phyloP scores from a whole-genome alignment of 164 flowering plant species.

The Sedum album region DNA sequence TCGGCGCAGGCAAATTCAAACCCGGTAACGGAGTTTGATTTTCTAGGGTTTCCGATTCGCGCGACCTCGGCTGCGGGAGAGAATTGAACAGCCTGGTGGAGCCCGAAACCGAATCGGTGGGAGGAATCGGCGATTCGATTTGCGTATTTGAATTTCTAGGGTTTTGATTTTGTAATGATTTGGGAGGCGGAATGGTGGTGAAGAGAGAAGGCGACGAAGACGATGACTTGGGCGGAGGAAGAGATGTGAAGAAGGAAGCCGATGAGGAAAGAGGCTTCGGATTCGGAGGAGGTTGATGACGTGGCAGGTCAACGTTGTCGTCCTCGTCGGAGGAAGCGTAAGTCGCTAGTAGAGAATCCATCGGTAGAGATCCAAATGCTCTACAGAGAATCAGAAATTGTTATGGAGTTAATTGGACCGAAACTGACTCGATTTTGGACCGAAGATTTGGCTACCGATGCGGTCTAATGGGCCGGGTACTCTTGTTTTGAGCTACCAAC shows the following conservation, averaged over 20 bases:
- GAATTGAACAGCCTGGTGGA: neutral
- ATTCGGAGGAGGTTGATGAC: conserved; percentile 3
- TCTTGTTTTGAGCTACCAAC: no score
- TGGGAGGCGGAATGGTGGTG: conserved; percentile 9
- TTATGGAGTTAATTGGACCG: no score
- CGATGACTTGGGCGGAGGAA: conserved; percentile 15
- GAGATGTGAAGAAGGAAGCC: conserved; percentile 15
- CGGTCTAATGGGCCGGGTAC: no score
- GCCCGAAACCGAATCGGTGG: neutral
- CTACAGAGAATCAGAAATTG: no score
- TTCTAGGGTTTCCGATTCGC: neutral
- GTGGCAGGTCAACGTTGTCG: conserved; percentile 16
- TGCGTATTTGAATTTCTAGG: neutral
- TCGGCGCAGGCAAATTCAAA: conserved; percentile 14
- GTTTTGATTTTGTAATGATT: neutral
- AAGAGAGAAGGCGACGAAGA: conserved; percentile 4
- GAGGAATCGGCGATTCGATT: neutral
- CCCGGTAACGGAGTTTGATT: neutral
- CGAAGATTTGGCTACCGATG: no score
- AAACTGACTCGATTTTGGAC: no score
- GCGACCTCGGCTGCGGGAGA: no score
- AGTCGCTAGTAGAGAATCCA: conserved; percentile 60
- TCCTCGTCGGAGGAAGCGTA: conserved; percentile 68
- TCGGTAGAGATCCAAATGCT: no score
- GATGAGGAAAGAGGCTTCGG: neutral